phyloP scores from a whole-genome alignment of 768 basidiomycete species.

The Coprinopsis strossmayeri region DNA sequence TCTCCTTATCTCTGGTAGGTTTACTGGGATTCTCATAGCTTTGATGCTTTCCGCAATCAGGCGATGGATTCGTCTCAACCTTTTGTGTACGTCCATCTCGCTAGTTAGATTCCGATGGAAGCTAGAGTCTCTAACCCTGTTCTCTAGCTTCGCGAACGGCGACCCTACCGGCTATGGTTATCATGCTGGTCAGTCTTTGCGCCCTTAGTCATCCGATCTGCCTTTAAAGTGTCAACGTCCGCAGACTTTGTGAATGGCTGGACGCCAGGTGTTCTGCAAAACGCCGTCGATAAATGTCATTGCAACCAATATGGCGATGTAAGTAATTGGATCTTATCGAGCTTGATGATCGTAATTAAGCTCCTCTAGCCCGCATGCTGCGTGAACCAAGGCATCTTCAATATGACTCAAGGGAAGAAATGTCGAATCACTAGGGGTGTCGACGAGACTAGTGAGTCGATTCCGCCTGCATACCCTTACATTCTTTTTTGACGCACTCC shows the following conservation, averaged over 20 bases:
- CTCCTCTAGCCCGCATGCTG: constrained; percentile 35
- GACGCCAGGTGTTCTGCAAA: constrained; percentile 47
- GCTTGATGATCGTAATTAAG: neutral
- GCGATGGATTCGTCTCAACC: constrained; percentile 44
- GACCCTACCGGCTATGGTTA: constrained; percentile 61
- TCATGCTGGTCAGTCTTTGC: constrained; percentile 37
- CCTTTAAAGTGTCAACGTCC: neutral
- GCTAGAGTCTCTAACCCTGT: too few relatives aligned
- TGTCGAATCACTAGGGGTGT: constrained; percentile 42
- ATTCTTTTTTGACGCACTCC: constrained; percentile 1
- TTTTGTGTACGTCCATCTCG: constrained; percentile 41
- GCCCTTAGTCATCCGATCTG: neutral
- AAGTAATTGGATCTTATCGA: constrained; percentile 13
- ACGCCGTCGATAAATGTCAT: constrained; percentile 47
- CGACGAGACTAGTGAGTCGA: constrained; percentile 37
- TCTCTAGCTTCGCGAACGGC: constrained; percentile 45
- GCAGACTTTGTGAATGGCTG: constrained; percentile 57
- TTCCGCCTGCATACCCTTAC: constrained; percentile 3
- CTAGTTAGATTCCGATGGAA: too few relatives aligned
- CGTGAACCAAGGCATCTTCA: constrained; percentile 37
- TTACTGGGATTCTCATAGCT: constrained; percentile 35
- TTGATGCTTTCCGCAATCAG: constrained; percentile 28
- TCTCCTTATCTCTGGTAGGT: constrained; percentile 22
- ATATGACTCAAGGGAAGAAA: constrained; percentile 28
- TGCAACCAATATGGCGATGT: constrained; percentile 41